These are phyloP conservation scores for Thielaviopsis ethacetica DNA, from an alignment of 2,329 filamentous ascomycete species.

Conservation along the genomic window DNA sequence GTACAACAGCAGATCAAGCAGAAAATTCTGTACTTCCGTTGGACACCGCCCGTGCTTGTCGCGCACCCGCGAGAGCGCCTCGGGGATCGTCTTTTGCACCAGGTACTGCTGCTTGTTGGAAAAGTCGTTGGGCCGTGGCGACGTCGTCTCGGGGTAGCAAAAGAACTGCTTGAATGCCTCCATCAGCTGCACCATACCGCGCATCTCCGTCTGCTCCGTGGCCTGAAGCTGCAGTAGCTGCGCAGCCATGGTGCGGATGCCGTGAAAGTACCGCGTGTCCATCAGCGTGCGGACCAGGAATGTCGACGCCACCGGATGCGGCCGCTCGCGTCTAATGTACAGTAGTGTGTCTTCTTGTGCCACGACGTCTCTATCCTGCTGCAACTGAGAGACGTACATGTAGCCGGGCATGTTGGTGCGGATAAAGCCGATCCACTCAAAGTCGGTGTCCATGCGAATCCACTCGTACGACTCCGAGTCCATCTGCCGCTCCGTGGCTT, in stretches of 20 bases:
- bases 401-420: slow-evolving; percentile 72
- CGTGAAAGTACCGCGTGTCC: slow-evolving; percentile 85
- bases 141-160: slow-evolving; percentile 61
- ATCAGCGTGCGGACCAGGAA: slow-evolving; percentile 80
- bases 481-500: slow-evolving; percentile 80
- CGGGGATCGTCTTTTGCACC: slow-evolving; percentile 68
- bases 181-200: slow-evolving; percentile 70
- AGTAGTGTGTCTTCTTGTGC: slow-evolving; percentile 68
- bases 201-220: slow-evolving; percentile 47
- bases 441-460: slow-evolving; percentile 96
- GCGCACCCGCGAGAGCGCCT: slow-evolving; percentile 63
- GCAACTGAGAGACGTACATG: slow-evolving; percentile 95
- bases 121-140: slow-evolving; percentile 83
- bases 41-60: slow-evolving; percentile 60
- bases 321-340: slow-evolving; percentile 48
- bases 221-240: slow-evolving; percentile 63
- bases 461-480: slow-evolving; percentile 94
- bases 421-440: slow-evolving; percentile 90
- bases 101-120: slow-evolving; percentile 71
- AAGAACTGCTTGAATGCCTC: slow-evolving; percentile 80
- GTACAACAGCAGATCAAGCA: slow-evolving; percentile 77
- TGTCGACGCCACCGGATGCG: slow-evolving; percentile 71
- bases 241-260: slow-evolving; percentile 75
- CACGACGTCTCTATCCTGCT: slow-evolving; percentile 91
- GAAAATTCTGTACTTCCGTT: slow-evolving; percentile 60